Evolutionary conservation across 2,329 filamentous ascomycete genomes (phyloP), one percentile per base, ranked within the genome.

Genomic region (Colletotrichum graminicola): DNA sequence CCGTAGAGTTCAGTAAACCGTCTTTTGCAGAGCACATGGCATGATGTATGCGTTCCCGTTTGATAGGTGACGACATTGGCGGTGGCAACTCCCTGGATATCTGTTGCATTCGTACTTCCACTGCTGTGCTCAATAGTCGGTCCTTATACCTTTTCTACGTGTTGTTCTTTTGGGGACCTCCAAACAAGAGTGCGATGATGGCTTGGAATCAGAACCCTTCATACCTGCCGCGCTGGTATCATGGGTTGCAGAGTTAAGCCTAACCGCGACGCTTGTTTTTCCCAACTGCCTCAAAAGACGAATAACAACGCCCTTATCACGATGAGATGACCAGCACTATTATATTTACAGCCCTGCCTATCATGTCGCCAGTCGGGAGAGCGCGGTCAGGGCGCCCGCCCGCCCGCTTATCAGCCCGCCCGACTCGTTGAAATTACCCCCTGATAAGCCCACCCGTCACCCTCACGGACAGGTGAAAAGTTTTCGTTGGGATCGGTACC

Each of bases 401-500:
- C 43, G 43, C 47, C 43, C 43, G 43, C 47, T 54, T 54, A 54
- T 54, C 29, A 55, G 52, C 52, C 51, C 52, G 52, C 52, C n/a
- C 52, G 52, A 55, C 52, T 55, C 52, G 6, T n/a, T 21, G 23
- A 23, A 55, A 55, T 55, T 55, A 14, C 52, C 52, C 32, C 32
- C 32, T 55, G 52, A 55, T 55, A 55, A 55, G 52, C 52, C 52
- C 32, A 36, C 52, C 3, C 32, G 14, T 23, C 32, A 36, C 52
- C 21, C 29, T n/a, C 21, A 18, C 52, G 52, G 29, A 6, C 29
- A 14, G 2, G 5, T 18, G 52, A n/a, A 55, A 36, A 55, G 11
- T 32, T 55, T 55, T 55, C 26, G 5, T 18, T n/a, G 16, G 29
- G 5, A 10, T 14, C n/a, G 16, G n/a, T 34, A 14, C 4, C 11